phyloP scores from a whole-genome alignment of 305 asterid species.

The Solanum hybrid region DNA sequence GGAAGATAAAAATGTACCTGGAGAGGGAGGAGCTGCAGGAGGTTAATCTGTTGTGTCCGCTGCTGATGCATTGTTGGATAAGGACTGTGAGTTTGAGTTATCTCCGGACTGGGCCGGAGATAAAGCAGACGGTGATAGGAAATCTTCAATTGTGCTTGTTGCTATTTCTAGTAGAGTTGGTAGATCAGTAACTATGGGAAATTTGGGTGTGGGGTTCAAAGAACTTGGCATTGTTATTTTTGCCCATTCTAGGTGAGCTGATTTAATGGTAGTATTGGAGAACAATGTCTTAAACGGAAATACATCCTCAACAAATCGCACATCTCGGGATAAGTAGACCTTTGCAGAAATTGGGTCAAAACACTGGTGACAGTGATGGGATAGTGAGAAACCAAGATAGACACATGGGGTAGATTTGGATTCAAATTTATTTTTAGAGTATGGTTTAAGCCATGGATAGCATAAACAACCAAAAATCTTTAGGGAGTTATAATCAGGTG shows the following conservation, averaged over 20 bases:
- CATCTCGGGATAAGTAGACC: neutral
- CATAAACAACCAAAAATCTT: neutral
- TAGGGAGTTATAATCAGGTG: too few species aligned
- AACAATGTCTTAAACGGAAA: neutral
- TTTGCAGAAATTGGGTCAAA: neutral
- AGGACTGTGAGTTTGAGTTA: too few species aligned
- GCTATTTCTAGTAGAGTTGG: neutral
- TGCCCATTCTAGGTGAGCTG: neutral
- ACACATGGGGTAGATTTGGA: neutral
- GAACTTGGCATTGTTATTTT: neutral
- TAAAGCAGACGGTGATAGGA: too few species aligned
- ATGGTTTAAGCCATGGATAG: neutral
- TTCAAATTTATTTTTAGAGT: too few species aligned
- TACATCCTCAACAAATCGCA: neutral
- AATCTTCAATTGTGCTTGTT: neutral
- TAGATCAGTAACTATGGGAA: neutral
- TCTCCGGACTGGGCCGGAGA: too few species aligned
- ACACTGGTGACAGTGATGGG: neutral
- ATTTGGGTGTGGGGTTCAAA: neutral
- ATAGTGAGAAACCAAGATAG: neutral
- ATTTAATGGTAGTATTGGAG: neutral
- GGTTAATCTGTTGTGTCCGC: too few species aligned
- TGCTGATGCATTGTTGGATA: too few species aligned
- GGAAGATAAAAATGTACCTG: too few species aligned
- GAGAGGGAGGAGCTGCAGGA: too few species aligned